phyloP scores from a whole-genome alignment of 192 early-diverging fungal species.

The Umbelopsis vinacea region DNA sequence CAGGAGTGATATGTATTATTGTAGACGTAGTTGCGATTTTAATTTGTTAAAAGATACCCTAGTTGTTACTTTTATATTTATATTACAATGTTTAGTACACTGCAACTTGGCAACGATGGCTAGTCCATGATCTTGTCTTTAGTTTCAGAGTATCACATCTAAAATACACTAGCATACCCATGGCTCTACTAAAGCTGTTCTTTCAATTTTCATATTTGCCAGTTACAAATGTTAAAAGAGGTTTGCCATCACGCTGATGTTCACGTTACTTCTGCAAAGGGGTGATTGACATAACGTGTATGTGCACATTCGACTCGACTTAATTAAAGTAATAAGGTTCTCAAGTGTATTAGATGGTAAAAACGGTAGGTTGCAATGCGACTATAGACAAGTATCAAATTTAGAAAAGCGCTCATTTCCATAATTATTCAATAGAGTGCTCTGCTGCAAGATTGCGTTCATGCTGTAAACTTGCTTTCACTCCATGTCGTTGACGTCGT shows the following conservation, averaged over 20 bases:
- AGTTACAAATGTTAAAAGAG: neutral
- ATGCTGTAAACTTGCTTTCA: neutral
- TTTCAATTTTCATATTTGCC: neutral
- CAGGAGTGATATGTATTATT: slow-evolving; percentile 2
- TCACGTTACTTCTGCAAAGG: too few species aligned
- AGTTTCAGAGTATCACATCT: too few species aligned
- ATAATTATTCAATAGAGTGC: neutral
- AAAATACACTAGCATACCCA: too few species aligned
- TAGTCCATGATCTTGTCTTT: too few species aligned
- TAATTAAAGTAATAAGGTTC: too few species aligned
- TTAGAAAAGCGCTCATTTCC: too few species aligned
- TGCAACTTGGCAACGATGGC: too few species aligned
- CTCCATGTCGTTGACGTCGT: slow-evolving; percentile 7
- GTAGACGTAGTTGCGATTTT: slow-evolving; percentile 16
- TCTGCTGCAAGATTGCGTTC: neutral
- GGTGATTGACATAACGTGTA: too few species aligned
- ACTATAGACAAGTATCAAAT: too few species aligned
- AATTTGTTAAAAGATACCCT: slow-evolving; percentile 12
- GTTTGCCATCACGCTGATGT: neutral
- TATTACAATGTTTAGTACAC: neutral
- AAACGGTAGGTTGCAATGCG: too few species aligned
- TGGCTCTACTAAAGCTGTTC: neutral
- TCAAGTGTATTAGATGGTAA: too few species aligned
- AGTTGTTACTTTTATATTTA: neutral
- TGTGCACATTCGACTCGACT: too few species aligned